A percentile compares a stretch with the other conserved stretches of the same genome.
phyloP scores from a whole-genome alignment of 2,329 filamentous ascomycete genomes.

The Aspergillus alliaceus region DNA sequence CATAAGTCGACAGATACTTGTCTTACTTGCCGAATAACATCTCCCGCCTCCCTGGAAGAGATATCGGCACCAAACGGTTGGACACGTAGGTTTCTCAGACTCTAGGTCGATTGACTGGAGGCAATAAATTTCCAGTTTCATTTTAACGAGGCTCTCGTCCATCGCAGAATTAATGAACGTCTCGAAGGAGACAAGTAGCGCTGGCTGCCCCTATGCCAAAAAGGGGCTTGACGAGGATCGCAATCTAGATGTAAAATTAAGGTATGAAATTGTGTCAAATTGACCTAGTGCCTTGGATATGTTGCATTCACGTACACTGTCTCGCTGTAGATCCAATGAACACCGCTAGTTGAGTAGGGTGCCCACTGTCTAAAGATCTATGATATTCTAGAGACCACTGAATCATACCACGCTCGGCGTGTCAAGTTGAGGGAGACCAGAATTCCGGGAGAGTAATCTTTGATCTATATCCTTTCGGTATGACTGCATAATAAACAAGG shows the following conservation, averaged over 20 bases:
- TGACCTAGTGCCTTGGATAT: neutral
- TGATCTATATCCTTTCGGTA: neutral
- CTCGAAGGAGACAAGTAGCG: neutral
- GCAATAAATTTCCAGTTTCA: neutral
- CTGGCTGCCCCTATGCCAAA: too few species aligned
- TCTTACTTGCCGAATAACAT: neutral
- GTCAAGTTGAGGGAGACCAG: neutral
- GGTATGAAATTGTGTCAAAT: neutral
- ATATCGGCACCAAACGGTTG: neutral
- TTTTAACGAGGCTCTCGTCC: neutral
- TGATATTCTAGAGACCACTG: neutral
- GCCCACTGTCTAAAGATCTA: too few species aligned
- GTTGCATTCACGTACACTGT: neutral
- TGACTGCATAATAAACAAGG: neutral
- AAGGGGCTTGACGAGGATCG: neutral
- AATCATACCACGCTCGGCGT: neutral
- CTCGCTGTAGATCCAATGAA: neutral
- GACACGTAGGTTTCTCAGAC: neutral
- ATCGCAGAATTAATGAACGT: neutral
- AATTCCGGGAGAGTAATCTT: neutral
- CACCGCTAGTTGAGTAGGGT: too few species aligned
- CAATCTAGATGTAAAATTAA: neutral
- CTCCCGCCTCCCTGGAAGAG: neutral
- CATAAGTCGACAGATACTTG: neutral
- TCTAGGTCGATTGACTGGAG: neutral